phyloP scores from a whole-genome alignment of 2,329 filamentous ascomycete species.

The Orbilia blumenaviensis region DNA sequence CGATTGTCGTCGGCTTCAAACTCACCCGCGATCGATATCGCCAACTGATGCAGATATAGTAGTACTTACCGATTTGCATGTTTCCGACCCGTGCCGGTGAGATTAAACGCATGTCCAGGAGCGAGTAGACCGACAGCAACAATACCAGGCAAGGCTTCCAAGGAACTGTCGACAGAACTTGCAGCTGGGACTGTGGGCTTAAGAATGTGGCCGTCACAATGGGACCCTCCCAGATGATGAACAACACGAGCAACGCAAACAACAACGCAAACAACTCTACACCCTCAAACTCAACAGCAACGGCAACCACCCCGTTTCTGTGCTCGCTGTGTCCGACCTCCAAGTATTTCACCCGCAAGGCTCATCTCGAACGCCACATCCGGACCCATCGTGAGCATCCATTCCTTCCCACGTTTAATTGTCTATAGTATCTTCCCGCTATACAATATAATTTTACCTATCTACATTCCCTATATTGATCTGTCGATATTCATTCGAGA shows the following conservation, averaged over 20 bases:
- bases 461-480: not conserved
- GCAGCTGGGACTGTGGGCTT: no score
- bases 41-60: no score
- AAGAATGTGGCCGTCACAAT: conserved; percentile 3
- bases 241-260: conserved; percentile 29
- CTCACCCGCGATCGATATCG: no score
- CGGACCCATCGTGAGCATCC: conserved; percentile 36
- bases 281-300: conserved; percentile 10
- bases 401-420: not conserved
- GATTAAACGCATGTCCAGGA: no score
- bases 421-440: not conserved
- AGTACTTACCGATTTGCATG: no score
- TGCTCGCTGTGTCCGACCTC: conserved; percentile 34
- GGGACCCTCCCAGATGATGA: conserved; percentile 16
- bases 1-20: no score
- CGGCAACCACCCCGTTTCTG: conserved; percentile 14
- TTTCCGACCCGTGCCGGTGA: no score
- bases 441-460: no score
- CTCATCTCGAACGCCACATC: conserved; percentile 49
- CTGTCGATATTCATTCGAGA: no score
- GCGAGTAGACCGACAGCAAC: no score
- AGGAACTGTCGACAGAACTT: no score
- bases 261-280: conserved; percentile 30
- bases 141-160: no score
- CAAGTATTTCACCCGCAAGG: conserved; percentile 50